phyloP scores from a whole-genome alignment of 306 rosid species.

The Pachyrhizus erosus region DNA sequence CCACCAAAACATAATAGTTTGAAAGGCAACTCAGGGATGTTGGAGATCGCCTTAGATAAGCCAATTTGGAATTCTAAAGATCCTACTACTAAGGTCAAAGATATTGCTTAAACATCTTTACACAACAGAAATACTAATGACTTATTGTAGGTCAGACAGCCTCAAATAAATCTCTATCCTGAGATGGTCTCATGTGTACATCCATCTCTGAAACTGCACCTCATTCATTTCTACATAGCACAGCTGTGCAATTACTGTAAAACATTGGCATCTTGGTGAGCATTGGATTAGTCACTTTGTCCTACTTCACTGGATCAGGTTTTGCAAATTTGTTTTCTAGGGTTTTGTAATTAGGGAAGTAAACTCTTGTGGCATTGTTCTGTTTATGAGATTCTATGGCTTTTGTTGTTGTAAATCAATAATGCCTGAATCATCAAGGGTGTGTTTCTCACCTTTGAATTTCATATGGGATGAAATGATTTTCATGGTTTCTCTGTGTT shows the following conservation, averaged over 20 bases:
- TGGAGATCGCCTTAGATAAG: too few relatives aligned
- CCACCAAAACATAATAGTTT: too few relatives aligned
- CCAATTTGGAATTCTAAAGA: background rate
- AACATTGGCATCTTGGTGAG: background rate
- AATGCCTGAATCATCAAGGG: background rate
- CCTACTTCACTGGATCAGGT: background rate
- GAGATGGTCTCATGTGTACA: background rate
- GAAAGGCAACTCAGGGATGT: too few relatives aligned
- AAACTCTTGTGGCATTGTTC: background rate
- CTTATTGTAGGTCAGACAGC: background rate
- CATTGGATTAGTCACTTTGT: background rate
- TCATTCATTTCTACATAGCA: background rate
- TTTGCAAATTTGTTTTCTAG: background rate
- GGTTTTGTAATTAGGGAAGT: background rate
- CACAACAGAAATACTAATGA: background rate
- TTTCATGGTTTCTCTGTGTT: background rate
- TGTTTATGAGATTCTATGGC: background rate
- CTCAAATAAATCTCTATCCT: background rate
- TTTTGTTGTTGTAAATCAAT: background rate
- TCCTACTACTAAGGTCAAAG: background rate
- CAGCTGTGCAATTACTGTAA: background rate
- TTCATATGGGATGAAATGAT: too few relatives aligned
- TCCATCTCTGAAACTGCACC: background rate
- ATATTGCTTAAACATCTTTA: background rate
- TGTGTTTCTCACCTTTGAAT: too few relatives aligned